Percentiles rank a stretch among this genome's conserved stretches.
phyloP scores from a whole-genome alignment of 345 rosid genomes.

The Ceriops tagal region DNA sequence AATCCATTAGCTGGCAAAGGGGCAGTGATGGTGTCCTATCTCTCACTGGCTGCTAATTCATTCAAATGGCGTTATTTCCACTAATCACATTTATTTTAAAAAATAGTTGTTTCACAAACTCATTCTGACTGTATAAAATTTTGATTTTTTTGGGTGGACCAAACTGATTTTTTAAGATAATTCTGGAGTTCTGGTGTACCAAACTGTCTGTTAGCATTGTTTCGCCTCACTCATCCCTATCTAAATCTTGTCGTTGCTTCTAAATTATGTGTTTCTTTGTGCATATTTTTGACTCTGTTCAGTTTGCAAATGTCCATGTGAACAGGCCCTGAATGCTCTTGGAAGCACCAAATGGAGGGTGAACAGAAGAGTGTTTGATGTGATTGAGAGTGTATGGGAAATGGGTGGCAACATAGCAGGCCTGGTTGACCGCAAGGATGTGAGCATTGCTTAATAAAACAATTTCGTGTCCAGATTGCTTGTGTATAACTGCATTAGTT shows the following conservation, averaged over 20 bases:
- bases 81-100: too few species aligned
- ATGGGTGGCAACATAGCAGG: constrained; percentile 33
- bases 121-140: too few species aligned
- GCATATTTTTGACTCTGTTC: background rate
- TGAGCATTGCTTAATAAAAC: constrained; percentile 14
- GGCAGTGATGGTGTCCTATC: background rate
- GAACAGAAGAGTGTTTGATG: constrained; percentile 30
- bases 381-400: constrained; percentile 32
- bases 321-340: constrained; percentile 33
- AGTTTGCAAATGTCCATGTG: constrained; percentile 4
- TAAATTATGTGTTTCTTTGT: too few species aligned
- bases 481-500: background rate
- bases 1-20: background rate
- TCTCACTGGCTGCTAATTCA: background rate
- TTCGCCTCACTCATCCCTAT: too few species aligned
- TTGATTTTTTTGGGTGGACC: too few species aligned
- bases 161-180: too few species aligned
- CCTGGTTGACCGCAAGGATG: constrained; percentile 31
- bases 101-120: too few species aligned
- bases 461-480: constrained; percentile 2
- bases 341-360: constrained; percentile 39
- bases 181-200: too few species aligned
- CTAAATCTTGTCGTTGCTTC: too few species aligned
- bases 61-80: too few species aligned
- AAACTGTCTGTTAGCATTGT: too few species aligned